Conservation (phyloP, 805 yeast genomes). For the Lachancea waltii region DNA sequence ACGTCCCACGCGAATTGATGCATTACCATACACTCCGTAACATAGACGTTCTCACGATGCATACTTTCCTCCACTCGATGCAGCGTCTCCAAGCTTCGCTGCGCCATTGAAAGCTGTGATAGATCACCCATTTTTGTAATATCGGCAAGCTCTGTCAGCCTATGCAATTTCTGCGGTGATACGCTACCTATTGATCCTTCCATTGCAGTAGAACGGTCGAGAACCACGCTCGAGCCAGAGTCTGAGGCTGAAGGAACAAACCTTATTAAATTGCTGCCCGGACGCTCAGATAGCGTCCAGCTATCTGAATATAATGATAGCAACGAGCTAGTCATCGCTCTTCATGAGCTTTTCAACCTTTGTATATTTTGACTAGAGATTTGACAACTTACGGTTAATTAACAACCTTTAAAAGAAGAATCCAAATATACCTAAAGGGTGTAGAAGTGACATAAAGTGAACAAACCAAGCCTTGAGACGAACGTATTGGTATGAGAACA, state of each 20-base stretch:
- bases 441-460: not conserved
- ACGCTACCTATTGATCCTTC: not conserved
- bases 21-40: constrained; percentile 10
- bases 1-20: constrained; percentile 13
- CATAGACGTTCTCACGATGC: constrained; percentile 9
- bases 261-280: constrained; percentile 2
- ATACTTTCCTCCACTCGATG: constrained; percentile 12
- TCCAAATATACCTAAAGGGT: not conserved
- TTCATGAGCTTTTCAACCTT: not conserved
- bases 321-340: constrained; percentile 5
- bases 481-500: no score
- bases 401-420: no score
- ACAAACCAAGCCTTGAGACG: no score
- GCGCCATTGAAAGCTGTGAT: constrained; percentile 7
- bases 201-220: not conserved
- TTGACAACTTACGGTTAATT: no score
- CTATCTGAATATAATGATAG: constrained; percentile 8
- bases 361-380: not conserved
- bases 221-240: constrained; percentile 1
- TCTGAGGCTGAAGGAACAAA: constrained; percentile 1
- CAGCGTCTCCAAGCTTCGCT: constrained; percentile 11
- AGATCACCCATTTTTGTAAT: not conserved
- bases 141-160: not conserved
- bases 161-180: not conserved
- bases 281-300: constrained; percentile 9